Evolutionary conservation across 2,329 filamentous ascomycete genomes (phyloP), one percentile per base, ranked within the genome.

Genomic region (Fusarium sp.): DNA sequence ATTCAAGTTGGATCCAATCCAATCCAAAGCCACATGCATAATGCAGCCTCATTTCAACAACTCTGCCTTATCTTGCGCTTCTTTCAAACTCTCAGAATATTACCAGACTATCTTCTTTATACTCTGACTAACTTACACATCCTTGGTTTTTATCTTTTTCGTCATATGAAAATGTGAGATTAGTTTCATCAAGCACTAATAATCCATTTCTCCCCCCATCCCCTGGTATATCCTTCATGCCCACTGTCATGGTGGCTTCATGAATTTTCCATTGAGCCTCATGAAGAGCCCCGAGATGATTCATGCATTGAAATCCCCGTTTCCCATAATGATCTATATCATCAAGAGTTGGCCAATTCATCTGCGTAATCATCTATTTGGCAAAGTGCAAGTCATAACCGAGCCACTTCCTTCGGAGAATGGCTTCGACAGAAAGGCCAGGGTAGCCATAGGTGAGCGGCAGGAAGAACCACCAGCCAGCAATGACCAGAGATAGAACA

Each of bases 351-450:
- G 39, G 27, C 21, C 27, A 32, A 41, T 21, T 8, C 31, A 48
- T 39, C 15, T 56, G 37, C 38, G 17, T 32, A 44, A 23, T 21
- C 57, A 15, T 59, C 80, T 90, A 99, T 86, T 99, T 99, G 57
- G 95, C 95, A 81, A 99, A 99, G 80, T 99, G 95, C 74, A 99
- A 83, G 76, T 99, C 95, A 75, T 98, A 99, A 64, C 91, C 91
- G 66, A 99, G 83, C 94, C 94, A 98, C 82, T 97, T 97, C 76
- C 95, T 88, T 62, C 88, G 84, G 62, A 90, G 78, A 27, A 99
- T 90, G 73, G 92, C 82, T 11, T 88, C 86, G 15, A 96, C 89
- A 52, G 82, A 86, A 71, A 99, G 83, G 31, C 94, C 94, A 5
- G 95, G 95, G 74, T 91, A 93, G 49, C 95, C 95, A 75, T 99